Evolutionary conservation across 345 rosid genomes (phyloP).

Genomic region (Acer yangbiense): DNA sequence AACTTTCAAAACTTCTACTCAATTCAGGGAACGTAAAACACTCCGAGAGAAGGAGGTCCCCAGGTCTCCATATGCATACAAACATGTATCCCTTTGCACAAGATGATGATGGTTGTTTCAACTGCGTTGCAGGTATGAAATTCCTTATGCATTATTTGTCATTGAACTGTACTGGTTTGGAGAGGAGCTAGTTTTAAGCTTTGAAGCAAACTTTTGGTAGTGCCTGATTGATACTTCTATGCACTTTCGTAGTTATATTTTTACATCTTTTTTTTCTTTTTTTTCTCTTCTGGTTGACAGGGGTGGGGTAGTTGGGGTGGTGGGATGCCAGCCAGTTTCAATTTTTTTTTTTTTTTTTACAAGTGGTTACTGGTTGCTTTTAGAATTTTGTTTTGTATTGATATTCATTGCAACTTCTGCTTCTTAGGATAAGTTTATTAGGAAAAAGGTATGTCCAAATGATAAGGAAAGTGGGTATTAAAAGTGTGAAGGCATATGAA

Average conservation of each 20-base stretch:
- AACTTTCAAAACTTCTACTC: slow-evolving; percentile 22
- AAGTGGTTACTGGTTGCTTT: neutral
- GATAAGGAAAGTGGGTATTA: neutral
- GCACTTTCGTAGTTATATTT: neutral
- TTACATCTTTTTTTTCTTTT: too few relatives aligned
- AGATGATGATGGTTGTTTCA: slow-evolving; percentile 54
- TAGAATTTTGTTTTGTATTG: neutral
- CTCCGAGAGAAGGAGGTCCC: slow-evolving; percentile 49
- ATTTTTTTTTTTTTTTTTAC: neutral
- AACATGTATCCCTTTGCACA: slow-evolving; percentile 54
- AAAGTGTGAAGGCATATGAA: neutral
- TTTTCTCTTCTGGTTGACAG: neutral
- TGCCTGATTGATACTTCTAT: neutral
- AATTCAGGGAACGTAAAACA: slow-evolving; percentile 46
- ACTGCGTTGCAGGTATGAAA: slow-evolving; percentile 54
- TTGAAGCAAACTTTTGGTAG: neutral
- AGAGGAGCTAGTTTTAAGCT: neutral
- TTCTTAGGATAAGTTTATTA: neutral
- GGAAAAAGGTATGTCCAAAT: neutral
- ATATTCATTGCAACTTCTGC: neutral
- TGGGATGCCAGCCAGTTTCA: neutral
- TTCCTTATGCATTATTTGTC: neutral
- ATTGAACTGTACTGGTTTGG: slow-evolving; percentile 7
- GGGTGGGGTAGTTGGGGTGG: neutral
- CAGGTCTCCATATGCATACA: slow-evolving; percentile 42